Percentiles rank a stretch among this genome's conserved stretches.
Conservation (phyloP, 2,329 filamentous ascomycete genomes). For the Neofusicoccum sp. region DNA sequence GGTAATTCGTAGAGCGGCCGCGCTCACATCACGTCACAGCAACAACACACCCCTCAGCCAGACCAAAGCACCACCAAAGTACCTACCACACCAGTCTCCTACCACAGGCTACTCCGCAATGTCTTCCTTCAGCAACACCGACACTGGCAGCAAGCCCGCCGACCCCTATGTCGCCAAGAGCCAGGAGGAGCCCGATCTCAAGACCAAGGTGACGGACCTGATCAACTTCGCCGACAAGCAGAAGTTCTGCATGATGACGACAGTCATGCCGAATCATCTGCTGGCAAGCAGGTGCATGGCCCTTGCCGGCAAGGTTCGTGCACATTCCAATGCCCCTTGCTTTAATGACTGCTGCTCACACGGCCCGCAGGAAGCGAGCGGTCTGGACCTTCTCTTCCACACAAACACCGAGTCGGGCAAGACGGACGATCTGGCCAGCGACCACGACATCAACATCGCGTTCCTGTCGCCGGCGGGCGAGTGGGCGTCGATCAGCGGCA, state of each 20-base stretch:
- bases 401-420: conserved; percentile 90
- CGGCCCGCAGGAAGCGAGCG: conserved; percentile 65
- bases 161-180: conserved; percentile 82
- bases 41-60: neutral
- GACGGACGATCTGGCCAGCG: conserved; percentile 71
- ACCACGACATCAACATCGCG: conserved; percentile 75
- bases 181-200: conserved; percentile 65
- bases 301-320: conserved; percentile 68
- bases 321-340: neutral
- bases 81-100: neutral
- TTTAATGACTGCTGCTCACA: conserved; percentile 17
- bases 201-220: conserved; percentile 75
- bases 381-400: conserved; percentile 83
- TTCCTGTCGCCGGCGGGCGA: conserved; percentile 75
- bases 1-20: neutral
- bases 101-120: neutral
- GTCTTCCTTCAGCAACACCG: conserved; percentile 39
- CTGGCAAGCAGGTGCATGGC: conserved; percentile 86
- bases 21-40: conserved; percentile 9
- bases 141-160: conserved; percentile 47
- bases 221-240: conserved; percentile 65
- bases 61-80: neutral
- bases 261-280: conserved; percentile 62
- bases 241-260: conserved; percentile 92
- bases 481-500: conserved; percentile 84